Conservation (phyloP, 2,329 filamentous ascomycete genomes). For the Ambrosiella xylebori region DNA sequence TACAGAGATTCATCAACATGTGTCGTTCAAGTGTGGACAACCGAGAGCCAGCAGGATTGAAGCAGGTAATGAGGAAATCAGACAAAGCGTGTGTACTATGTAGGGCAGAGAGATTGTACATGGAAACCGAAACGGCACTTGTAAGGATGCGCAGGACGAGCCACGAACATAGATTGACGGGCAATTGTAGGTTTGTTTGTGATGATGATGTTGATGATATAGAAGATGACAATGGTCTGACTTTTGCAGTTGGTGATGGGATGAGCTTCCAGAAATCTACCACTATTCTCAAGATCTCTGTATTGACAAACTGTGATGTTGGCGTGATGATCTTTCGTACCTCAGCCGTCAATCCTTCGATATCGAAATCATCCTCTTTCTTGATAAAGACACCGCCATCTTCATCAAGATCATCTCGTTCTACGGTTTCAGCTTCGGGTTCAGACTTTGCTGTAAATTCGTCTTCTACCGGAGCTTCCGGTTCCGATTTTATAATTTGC, state of each 20-base stretch:
- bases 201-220: not conserved
- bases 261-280: slow-evolving; percentile 48
- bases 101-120: slow-evolving; percentile 52
- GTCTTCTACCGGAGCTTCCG: too few species aligned
- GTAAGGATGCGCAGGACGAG: slow-evolving; percentile 48
- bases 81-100: slow-evolving; percentile 56
- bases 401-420: not conserved
- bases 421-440: not conserved
- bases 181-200: slow-evolving; percentile 15
- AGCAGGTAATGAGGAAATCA: slow-evolving; percentile 45
- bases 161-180: slow-evolving; percentile 38
- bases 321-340: slow-evolving; percentile 33
- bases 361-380: not conserved
- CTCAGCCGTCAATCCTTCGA: slow-evolving; percentile 6
- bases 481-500: not conserved
- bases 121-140: slow-evolving; percentile 41
- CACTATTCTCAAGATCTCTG: slow-evolving; percentile 45
- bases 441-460: not conserved
- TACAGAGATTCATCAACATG: slow-evolving; percentile 49
- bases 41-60: slow-evolving; percentile 23
- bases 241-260: slow-evolving; percentile 24
- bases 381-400: not conserved
- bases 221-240: not conserved
- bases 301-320: slow-evolving; percentile 37
- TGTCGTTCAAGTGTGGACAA: slow-evolving; percentile 35